Evolutionary conservation across 305 asterid genomes (phyloP), one percentile per base, ranked within the genome.

Genomic region (Fraxinus albicans): DNA sequence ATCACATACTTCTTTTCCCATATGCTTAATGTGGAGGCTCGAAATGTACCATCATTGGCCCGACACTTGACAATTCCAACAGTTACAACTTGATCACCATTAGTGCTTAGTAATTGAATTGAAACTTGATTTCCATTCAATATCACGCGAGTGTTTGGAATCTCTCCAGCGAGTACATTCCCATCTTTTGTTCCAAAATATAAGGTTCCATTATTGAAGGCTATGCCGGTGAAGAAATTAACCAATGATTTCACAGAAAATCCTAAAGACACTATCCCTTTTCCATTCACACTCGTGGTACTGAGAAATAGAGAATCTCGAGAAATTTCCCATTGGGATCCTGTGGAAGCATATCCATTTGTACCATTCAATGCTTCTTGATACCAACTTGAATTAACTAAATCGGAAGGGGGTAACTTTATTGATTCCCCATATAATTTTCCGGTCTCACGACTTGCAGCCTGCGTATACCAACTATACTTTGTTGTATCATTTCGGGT

Each of bases 141-240:
- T 69, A 83, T 69, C 76, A 77, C 15, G 33, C 82, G 84, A 17
- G 87, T 82, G 81, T 83, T 73, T 8, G 92, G 85, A 53, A 89
- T 74, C 21, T 87, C 90, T 40, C 79, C 82, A 77, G 47, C n/a
- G 8, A 82, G 79, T 78, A 86, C 87, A 40, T 77, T 85, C 80
- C 92, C 92, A 83, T 89, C 91, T 77, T n/a, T 70, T n/a, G 89
- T 83, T 31, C 84, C 87, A 79, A 90, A 77, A 86, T 85, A 88
- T 85, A 87, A 80, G 81, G 85, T 84, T 72, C 91, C 91, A 69
- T 82, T 75, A 69, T 82, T 19, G 15, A 80, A 84, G 44, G 77
- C 81, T 29, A 82, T 13, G 21, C 81, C 82, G 17, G 60, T 53
- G 79, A 89, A 77, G 76, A 84, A 74, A 67, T 89, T 77, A 1